phyloP scores from a whole-genome alignment of 306 rosid species.

The Quercus parvula region DNA sequence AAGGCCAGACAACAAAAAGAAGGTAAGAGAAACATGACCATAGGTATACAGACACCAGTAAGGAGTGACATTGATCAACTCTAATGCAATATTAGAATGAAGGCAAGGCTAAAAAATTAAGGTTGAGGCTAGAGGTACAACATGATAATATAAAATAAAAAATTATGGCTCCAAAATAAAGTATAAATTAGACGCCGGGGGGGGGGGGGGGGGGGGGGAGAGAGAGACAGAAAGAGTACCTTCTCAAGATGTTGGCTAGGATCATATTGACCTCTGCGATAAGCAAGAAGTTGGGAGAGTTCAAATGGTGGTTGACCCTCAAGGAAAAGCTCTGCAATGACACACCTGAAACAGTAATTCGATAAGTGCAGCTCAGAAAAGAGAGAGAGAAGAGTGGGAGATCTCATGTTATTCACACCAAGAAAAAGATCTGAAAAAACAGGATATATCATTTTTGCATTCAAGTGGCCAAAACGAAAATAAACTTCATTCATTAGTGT shows the following conservation, averaged over 20 bases:
- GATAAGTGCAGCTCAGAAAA: constrained; percentile 22
- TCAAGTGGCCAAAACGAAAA: neutral
- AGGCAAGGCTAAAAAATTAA: neutral
- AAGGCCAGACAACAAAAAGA: neutral
- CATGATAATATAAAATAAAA: neutral
- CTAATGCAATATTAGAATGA: neutral
- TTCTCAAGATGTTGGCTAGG: constrained; percentile 93
- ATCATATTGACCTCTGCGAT: constrained; percentile 97
- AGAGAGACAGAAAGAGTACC: constrained; percentile 40
- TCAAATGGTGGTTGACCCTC: constrained; percentile 98
- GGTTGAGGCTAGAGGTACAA: neutral
- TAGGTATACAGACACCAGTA: neutral
- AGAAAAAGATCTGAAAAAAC: neutral
- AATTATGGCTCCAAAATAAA: neutral
- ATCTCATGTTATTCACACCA: neutral
- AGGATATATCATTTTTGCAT: neutral
- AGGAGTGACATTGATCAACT: neutral
- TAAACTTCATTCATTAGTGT: neutral
- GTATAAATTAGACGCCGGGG: neutral
- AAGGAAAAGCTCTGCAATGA: constrained; percentile 96
- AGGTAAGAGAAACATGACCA: neutral
- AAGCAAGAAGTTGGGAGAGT: constrained; percentile 92
- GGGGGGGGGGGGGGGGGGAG: too few relatives aligned
- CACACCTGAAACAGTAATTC: constrained; percentile 66
- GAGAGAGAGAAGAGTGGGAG: neutral